Percentiles rank a stretch among this genome's conserved stretches.
Conservation (phyloP, 1,284 basidiomycete species). For the Pisolithus thermaeus region DNA sequence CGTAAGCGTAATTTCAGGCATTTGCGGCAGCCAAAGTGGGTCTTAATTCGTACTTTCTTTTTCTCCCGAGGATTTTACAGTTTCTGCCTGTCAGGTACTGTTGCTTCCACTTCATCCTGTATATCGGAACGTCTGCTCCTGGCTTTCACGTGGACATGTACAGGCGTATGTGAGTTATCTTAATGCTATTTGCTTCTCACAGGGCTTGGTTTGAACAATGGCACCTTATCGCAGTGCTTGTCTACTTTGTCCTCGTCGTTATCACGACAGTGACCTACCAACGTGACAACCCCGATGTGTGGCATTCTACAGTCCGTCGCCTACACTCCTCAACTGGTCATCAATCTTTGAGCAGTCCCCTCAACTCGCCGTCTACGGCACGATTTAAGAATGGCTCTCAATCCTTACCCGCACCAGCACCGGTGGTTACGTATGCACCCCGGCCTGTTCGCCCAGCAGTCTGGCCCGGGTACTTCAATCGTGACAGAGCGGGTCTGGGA, state of each 20-base stretch:
- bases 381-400: slow-evolving; percentile 26
- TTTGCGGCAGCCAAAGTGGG: slow-evolving; percentile 14
- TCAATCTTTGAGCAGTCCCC: slow-evolving; percentile 23
- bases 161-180: slow-evolving; percentile 44
- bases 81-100: slow-evolving; percentile 4
- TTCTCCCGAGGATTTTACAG: not conserved
- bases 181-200: not conserved
- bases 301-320: slow-evolving; percentile 45
- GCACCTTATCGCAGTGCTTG: slow-evolving; percentile 31
- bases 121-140: slow-evolving; percentile 51
- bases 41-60: not conserved
- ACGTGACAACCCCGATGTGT: slow-evolving; percentile 42
- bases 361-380: slow-evolving; percentile 28
- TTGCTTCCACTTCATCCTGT: slow-evolving; percentile 31
- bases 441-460: slow-evolving; percentile 35
- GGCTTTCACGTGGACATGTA: slow-evolving; percentile 60
- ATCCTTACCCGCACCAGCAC: slow-evolving; percentile 9
- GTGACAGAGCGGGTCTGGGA: slow-evolving; percentile 32
- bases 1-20: slow-evolving; percentile 28
- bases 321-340: slow-evolving; percentile 35
- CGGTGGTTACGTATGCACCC: slow-evolving; percentile 35
- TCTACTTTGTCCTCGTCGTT: slow-evolving; percentile 38
- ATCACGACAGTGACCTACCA: slow-evolving; percentile 31
- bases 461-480: slow-evolving; percentile 25
- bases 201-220: not conserved